A percentile compares a stretch with the other conserved stretches of the same genome.
Conservation (phyloP, 108 stramenopile species). For the Nitzschia sp. region DNA sequence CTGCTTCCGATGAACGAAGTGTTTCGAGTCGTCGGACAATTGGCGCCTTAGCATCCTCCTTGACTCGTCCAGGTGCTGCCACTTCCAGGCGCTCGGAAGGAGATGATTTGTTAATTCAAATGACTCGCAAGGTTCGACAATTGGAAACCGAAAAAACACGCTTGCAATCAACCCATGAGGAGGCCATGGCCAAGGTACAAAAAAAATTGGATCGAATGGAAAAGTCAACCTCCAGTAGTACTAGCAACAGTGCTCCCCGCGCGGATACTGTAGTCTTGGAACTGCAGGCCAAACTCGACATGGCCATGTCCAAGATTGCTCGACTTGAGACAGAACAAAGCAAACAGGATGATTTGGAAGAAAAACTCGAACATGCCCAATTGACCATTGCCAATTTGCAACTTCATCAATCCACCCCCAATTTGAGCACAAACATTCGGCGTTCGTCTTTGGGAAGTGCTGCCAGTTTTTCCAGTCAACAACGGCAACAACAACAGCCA, state of each 20-base stretch:
- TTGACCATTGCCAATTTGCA: constrained; percentile 14
- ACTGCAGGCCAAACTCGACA: constrained; percentile 16
- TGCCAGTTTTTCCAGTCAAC: constrained; percentile 1
- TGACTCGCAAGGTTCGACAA: constrained; percentile 12
- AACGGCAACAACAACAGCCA: neutral
- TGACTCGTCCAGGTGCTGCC: neutral
- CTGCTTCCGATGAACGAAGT: neutral
- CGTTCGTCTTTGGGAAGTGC: constrained; percentile 2
- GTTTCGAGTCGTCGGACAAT: neutral
- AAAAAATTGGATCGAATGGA: neutral
- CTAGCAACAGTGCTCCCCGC: neutral
- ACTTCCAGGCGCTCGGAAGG: neutral
- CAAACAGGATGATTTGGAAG: constrained; percentile 8
- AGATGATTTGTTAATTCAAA: constrained; percentile 4
- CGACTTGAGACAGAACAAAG: constrained; percentile 12
- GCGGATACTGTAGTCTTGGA: neutral
- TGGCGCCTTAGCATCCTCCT: neutral
- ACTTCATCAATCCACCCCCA: constrained; percentile 4
- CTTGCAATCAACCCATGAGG: neutral
- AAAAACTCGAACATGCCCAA: constrained; percentile 19
- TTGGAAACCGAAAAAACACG: constrained; percentile 6
- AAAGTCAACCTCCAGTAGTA: neutral
- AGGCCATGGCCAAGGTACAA: neutral
- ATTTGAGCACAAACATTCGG: neutral
- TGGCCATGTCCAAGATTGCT: constrained; percentile 12